Percentiles rank a stretch among this genome's conserved stretches.
Evolutionary conservation across 2,329 filamentous ascomycete species (phyloP).

Genomic region (Pestalotiopsis sp.): DNA sequence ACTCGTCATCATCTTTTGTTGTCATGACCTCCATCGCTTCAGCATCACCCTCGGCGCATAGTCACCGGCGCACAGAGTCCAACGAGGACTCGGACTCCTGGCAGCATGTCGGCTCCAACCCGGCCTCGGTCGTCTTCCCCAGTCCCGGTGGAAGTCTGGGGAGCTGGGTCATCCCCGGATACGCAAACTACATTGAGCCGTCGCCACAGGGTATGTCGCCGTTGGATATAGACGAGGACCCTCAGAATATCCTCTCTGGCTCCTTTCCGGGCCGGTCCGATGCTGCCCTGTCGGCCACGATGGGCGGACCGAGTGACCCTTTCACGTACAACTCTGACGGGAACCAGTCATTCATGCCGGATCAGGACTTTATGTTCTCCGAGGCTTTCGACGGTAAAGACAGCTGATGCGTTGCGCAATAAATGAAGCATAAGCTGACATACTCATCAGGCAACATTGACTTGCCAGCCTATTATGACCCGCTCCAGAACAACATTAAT

Average conservation of each 20-base stretch:
- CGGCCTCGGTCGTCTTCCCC: constrained; percentile 40
- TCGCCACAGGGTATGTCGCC: constrained; percentile 45
- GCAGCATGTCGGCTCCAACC: constrained; percentile 34
- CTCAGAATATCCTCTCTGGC: constrained; percentile 35
- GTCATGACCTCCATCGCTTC: constrained; percentile 35
- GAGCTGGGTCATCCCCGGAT: constrained; percentile 51
- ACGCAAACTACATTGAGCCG: constrained; percentile 32
- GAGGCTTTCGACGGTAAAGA: constrained; percentile 35
- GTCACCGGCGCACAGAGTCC: constrained; percentile 30
- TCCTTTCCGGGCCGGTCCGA: constrained; percentile 35
- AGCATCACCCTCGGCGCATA: constrained; percentile 30
- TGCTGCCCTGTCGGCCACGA: constrained; percentile 31
- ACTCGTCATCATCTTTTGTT: not conserved
- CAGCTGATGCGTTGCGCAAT: not conserved
- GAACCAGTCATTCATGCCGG: constrained; percentile 36
- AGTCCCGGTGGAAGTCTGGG: constrained; percentile 55
- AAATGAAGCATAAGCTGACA: not conserved
- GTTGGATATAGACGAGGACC: constrained; percentile 42
- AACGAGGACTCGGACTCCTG: constrained; percentile 35
- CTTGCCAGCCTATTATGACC: constrained; percentile 25
- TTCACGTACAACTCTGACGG: constrained; percentile 30
- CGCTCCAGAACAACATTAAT: not conserved
- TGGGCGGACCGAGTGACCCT: constrained; percentile 27
- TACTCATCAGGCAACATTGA: constrained; percentile 18
- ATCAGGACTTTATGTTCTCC: constrained; percentile 42